A percentile compares a stretch with the other conserved stretches of the same genome.
These are phyloP conservation scores for Nemania sp. DNA, from an alignment of 2,329 filamentous ascomycete genomes.

Conservation along the genomic window DNA sequence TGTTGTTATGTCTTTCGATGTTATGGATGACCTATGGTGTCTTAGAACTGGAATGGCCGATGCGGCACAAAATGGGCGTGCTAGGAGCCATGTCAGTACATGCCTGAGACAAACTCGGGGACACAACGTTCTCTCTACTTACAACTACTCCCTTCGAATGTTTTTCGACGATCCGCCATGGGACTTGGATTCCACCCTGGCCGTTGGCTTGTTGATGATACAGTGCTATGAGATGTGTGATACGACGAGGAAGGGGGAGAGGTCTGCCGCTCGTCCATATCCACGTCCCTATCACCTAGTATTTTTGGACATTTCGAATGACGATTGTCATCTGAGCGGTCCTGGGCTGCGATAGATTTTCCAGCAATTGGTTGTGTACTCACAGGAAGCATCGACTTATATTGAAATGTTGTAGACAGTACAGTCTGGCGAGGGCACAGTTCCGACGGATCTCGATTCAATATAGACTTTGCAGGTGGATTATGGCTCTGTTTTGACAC, in stretches of 20 bases:
- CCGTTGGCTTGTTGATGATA: slow-evolving; percentile 25
- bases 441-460: slow-evolving; percentile 10
- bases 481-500: background rate
- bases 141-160: slow-evolving; percentile 41
- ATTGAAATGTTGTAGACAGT: background rate
- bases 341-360: background rate
- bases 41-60: slow-evolving; percentile 20
- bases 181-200: slow-evolving; percentile 38
- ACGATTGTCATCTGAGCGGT: background rate
- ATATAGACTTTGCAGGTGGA: slow-evolving; percentile 4
- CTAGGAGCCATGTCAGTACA: slow-evolving; percentile 21
- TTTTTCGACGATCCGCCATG: slow-evolving; percentile 39
- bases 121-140: slow-evolving; percentile 20
- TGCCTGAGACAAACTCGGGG: slow-evolving; percentile 6
- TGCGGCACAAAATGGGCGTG: slow-evolving; percentile 9
- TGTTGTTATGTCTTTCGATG: background rate
- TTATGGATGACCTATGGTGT: slow-evolving; percentile 15
- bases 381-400: slow-evolving; percentile 20
- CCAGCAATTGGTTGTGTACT: slow-evolving; percentile 15
- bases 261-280: slow-evolving; percentile 5
- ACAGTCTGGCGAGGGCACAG: slow-evolving; percentile 25
- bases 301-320: background rate
- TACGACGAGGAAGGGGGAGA: background rate
- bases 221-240: slow-evolving; percentile 1
- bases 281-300: background rate